A percentile compares a stretch with the other conserved stretches of the same genome.
phyloP scores from a whole-genome alignment of 2,329 filamentous ascomycete genomes.

The Thielaviopsis musarum region DNA sequence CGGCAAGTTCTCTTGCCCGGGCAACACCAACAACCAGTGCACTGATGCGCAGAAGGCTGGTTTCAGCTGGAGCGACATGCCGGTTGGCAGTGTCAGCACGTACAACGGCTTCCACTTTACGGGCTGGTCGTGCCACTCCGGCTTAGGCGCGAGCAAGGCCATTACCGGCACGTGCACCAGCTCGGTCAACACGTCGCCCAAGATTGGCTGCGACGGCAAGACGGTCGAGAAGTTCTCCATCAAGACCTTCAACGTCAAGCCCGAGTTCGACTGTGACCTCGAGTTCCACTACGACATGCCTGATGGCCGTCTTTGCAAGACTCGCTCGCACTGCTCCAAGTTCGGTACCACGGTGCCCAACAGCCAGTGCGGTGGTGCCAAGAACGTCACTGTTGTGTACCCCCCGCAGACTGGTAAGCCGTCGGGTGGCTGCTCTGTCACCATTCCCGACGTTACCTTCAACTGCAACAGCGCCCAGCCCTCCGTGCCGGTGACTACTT shows the following conservation, averaged over 20 bases:
- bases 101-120: constrained; percentile 62
- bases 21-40: constrained; percentile 64
- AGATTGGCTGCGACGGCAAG: constrained; percentile 35
- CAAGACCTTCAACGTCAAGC: constrained; percentile 52
- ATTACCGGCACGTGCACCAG: constrained; percentile 38
- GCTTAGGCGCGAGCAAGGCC: constrained; percentile 36
- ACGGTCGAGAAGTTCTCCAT: constrained; percentile 53
- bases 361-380: constrained; percentile 83
- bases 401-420: constrained; percentile 39
- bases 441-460: constrained; percentile 59
- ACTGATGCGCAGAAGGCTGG: constrained; percentile 49
- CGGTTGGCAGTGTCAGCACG: constrained; percentile 39
- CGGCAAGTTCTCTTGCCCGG: constrained; percentile 45
- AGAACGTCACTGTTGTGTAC: constrained; percentile 56
- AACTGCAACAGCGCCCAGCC: constrained; percentile 36
- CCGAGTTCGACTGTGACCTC: constrained; percentile 60
- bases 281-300: constrained; percentile 80
- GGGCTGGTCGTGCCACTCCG: constrained; percentile 52
- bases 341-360: constrained; percentile 59
- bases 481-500: constrained; percentile 12
- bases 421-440: constrained; percentile 48
- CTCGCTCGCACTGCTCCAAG: constrained; percentile 49
- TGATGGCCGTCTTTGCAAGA: constrained; percentile 68
- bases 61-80: constrained; percentile 54
- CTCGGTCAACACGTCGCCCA: constrained; percentile 33